These are phyloP conservation scores for Boeremia lycopersici DNA, from an alignment of 2,329 filamentous ascomycete genomes.

Conservation along the genomic window DNA sequence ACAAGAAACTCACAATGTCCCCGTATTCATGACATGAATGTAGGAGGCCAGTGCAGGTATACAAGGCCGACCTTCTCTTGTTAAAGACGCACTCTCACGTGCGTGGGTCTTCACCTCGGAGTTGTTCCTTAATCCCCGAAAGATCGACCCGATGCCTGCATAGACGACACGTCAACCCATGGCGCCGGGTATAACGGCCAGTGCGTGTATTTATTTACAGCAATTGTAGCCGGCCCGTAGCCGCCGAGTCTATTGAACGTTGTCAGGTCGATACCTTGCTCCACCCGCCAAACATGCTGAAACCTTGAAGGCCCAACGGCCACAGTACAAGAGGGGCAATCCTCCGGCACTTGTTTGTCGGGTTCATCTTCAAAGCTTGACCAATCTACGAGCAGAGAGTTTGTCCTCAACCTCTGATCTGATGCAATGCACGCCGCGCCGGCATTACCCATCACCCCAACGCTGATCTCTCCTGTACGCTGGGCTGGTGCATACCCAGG, in stretches of 20 bases:
- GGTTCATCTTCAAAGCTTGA: too few species aligned
- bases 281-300: constrained; percentile 5
- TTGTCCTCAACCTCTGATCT: too few species aligned
- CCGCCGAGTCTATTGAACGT: background rate
- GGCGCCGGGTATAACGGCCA: background rate
- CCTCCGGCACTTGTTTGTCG: too few species aligned
- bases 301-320: constrained; percentile 12
- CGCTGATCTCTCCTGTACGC: too few species aligned
- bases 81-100: background rate
- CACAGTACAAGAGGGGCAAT: too few species aligned
- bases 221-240: background rate
- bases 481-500: too few species aligned
- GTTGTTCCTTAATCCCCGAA: background rate
- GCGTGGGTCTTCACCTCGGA: background rate
- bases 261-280: background rate
- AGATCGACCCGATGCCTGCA: background rate
- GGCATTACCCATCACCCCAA: too few species aligned
- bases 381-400: too few species aligned
- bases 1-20: background rate
- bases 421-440: too few species aligned
- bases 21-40: background rate
- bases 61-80: background rate
- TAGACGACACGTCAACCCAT: background rate
- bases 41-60: background rate
- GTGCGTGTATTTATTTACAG: background rate